Evolutionary conservation across 768 basidiomycete genomes (phyloP), one percentile per base, ranked within the genome.

Genomic region (Harrya chromipes): DNA sequence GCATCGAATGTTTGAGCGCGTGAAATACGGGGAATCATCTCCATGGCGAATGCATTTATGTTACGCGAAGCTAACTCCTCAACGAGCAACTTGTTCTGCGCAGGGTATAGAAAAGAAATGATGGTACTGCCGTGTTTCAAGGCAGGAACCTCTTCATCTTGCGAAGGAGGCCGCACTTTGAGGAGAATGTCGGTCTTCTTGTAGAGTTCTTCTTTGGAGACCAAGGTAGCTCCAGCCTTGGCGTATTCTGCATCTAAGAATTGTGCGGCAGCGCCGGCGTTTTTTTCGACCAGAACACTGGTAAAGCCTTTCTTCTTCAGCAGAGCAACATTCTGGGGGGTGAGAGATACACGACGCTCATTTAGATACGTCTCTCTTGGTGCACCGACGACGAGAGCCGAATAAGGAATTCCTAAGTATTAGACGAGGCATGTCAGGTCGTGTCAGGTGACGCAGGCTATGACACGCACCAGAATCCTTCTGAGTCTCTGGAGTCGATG

Each of bases 1-100:
- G 86, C 91, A 69, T 94, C 91, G 56, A 92, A 94, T 19, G 87
- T 87, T 66, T 94, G 91, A 39, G 91, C 91, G 46, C 91, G 81
- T 53, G 89, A 92, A 58, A 94, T 92, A 49, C 91, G 81, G 58
- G 91, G 91, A 73, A 94, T 90, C 80, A 85, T 81, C 63, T 94
- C 91, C 91, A 94, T 94, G 47, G 86, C 90, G 62, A 94, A 88
- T 23, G 80, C 82, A 56, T 83, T 89, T 47, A 85, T 74, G 54
- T 80, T 81, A 46, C 80, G 78, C 27, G 76, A 68, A n/a, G 84
- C 78, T 54, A 92, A 72, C 42, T 76, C 74, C 59, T 91, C 83
- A 21, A 93, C 81, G 42, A 86, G 77, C 33, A 73, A 66, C 66
- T 84, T 84, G 71, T 93, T 93, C 70, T 92, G 89, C 20, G 80